Percentiles rank a stretch among this genome's conserved stretches.
Conservation (phyloP, 106 monocot species). For the Triglochin maritima region DNA sequence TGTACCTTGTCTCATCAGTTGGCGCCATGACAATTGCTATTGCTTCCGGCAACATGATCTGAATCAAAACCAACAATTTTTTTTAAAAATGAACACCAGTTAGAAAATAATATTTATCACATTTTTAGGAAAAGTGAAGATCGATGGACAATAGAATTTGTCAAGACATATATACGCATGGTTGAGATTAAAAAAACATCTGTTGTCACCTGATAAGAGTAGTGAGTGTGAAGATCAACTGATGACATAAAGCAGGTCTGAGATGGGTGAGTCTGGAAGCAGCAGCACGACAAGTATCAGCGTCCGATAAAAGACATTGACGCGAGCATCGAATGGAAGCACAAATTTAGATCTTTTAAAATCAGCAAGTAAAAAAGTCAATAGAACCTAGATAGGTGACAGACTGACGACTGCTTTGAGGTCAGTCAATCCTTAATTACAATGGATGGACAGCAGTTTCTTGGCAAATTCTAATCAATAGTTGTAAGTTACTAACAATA, state of each 20-base stretch:
- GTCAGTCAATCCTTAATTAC: too few relatives aligned
- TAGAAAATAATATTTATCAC: neutral
- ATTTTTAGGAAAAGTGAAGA: neutral
- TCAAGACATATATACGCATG: neutral
- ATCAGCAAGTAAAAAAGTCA: too few relatives aligned
- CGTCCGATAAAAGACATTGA: neutral
- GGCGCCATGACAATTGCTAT: slow-evolving; percentile 99
- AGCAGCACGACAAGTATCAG: slow-evolving; percentile 2
- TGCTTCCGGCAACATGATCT: slow-evolving; percentile 99
- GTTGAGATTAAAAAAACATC: neutral
- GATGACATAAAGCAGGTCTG: slow-evolving; percentile 99
- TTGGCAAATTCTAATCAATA: neutral
- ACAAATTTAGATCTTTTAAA: neutral
- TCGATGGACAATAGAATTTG: neutral
- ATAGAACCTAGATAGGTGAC: too few relatives aligned
- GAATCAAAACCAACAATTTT: neutral
- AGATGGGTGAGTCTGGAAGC: slow-evolving; percentile 87
- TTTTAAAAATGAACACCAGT: neutral
- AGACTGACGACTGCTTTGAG: too few relatives aligned
- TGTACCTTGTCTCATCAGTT: slow-evolving; percentile 77
- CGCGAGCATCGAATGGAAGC: neutral
- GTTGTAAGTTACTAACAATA: neutral
- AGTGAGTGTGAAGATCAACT: slow-evolving; percentile 98
- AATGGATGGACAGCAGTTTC: too few relatives aligned
- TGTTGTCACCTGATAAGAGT: slow-evolving; percentile 82